Evolutionary conservation across 495 filamentous ascomycete genomes (phyloP).

Genomic region (Podospora fimiseda): DNA sequence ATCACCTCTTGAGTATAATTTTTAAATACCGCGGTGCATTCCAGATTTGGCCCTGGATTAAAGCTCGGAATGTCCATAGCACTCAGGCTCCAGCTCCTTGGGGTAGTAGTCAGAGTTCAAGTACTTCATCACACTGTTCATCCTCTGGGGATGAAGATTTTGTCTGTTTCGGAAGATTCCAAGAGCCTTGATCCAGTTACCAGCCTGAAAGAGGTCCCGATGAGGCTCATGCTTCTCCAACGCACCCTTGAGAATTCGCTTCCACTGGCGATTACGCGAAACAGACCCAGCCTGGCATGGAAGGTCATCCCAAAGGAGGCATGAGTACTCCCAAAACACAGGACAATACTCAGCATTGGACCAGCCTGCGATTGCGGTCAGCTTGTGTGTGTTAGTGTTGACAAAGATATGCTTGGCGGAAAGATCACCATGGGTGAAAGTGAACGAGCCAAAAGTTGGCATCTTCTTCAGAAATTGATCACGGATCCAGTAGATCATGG

Average conservation of each 20-base stretch:
- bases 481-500: background rate
- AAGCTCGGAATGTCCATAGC: background rate
- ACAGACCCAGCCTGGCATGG: background rate
- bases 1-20: too few species aligned
- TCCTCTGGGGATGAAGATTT: background rate
- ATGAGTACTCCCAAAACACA: background rate
- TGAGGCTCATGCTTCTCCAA: background rate
- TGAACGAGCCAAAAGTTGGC: background rate
- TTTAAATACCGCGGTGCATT: too few species aligned
- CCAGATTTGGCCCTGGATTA: too few species aligned
- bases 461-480: background rate
- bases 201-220: background rate
- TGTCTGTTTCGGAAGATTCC: background rate
- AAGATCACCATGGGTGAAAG: background rate
- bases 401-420: background rate
- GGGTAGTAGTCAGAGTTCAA: background rate
- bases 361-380: background rate
- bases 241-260: background rate
- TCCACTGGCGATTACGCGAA: background rate
- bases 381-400: background rate
- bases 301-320: background rate
- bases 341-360: background rate
- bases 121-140: background rate
- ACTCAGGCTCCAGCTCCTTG: background rate
- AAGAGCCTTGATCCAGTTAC: background rate